These are phyloP conservation scores for Corrigiola litoralis DNA, from an alignment of 179 eudicot species.

Conservation along the genomic window DNA sequence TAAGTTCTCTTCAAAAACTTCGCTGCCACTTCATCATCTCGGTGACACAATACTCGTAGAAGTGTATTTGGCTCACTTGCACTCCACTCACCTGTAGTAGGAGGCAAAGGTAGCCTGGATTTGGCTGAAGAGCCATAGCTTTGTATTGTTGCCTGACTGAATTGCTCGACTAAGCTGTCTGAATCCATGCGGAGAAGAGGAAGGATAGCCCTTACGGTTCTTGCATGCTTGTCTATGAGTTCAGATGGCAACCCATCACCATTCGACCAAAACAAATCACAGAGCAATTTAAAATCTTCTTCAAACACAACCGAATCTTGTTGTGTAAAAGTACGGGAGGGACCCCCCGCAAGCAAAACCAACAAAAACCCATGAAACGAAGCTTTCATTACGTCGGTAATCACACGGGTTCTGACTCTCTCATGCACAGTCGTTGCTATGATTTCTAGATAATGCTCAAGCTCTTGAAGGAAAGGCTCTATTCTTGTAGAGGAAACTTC, in stretches of 20 bases:
- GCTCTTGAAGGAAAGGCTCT: constrained; percentile 67
- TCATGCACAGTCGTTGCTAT: constrained; percentile 75
- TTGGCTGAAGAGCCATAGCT: constrained; percentile 44
- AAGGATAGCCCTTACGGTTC: constrained; percentile 43
- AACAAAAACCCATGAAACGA: constrained; percentile 81
- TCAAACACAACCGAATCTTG: constrained; percentile 52
- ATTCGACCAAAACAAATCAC: constrained; percentile 78
- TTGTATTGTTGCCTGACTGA: constrained; percentile 26
- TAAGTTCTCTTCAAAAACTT: constrained; percentile 77
- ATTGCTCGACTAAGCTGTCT: constrained; percentile 58
- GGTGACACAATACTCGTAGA: constrained; percentile 66
- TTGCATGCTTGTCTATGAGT: constrained; percentile 53
- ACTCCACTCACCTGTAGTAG: constrained; percentile 75
- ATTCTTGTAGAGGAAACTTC: constrained; percentile 65
- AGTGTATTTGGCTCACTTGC: constrained; percentile 73
- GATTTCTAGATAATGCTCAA: constrained; percentile 58
- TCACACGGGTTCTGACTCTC: constrained; percentile 66
- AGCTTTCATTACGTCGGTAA: constrained; percentile 86
- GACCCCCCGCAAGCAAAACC: constrained; percentile 88
- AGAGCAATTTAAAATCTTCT: constrained; percentile 69
- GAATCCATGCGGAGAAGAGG: constrained; percentile 50
- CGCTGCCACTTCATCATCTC: constrained; percentile 74
- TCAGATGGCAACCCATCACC: constrained; percentile 89
- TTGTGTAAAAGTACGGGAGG: constrained; percentile 61
- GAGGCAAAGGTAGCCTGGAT: constrained; percentile 70